A percentile compares a stretch with the other conserved stretches of the same genome.
phyloP scores from a whole-genome alignment of 2,329 filamentous ascomycete genomes.

The Scopulariopsis brevicaulis region DNA sequence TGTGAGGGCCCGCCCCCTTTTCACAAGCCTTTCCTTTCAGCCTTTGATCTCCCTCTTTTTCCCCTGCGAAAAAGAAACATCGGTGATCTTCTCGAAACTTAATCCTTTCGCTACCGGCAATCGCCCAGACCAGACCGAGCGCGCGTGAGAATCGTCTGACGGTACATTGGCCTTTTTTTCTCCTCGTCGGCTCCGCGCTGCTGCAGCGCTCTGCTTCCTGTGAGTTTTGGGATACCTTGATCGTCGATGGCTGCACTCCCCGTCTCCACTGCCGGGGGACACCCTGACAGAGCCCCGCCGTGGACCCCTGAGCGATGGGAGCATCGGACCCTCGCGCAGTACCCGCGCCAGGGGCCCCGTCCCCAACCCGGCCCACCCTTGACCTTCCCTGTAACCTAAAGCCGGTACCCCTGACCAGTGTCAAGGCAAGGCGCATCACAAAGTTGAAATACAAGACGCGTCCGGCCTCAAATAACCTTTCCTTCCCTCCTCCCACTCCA shows the following conservation, averaged over 20 bases:
- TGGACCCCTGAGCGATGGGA: conserved; percentile 3
- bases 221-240: conserved; percentile 1
- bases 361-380: conserved; percentile 3
- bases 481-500: conserved; percentile 16
- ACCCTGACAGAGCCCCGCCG: conserved; percentile 2
- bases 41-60: conserved; percentile 9
- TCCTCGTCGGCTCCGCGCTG: not conserved
- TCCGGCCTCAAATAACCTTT: conserved; percentile 21
- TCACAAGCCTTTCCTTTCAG: conserved; percentile 7
- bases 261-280: not conserved
- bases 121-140: not conserved
- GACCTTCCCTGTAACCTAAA: conserved; percentile 1
- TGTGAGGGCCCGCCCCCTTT: conserved; percentile 7
- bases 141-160: not conserved
- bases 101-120: conserved; percentile 1
- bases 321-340: not conserved
- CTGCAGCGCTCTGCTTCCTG: not conserved
- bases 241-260: not conserved
- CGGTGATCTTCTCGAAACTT: conserved; percentile 4
- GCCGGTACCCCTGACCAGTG: conserved; percentile 32
- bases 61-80: conserved; percentile 6
- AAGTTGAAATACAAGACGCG: conserved; percentile 39
- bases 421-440: conserved; percentile 23
- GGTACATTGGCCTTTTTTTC: not conserved
- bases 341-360: conserved; percentile 3